Evolutionary conservation across 2,329 filamentous ascomycete species (phyloP), one percentile per base, ranked within the genome.

Genomic region (Stemphylium beticola): DNA sequence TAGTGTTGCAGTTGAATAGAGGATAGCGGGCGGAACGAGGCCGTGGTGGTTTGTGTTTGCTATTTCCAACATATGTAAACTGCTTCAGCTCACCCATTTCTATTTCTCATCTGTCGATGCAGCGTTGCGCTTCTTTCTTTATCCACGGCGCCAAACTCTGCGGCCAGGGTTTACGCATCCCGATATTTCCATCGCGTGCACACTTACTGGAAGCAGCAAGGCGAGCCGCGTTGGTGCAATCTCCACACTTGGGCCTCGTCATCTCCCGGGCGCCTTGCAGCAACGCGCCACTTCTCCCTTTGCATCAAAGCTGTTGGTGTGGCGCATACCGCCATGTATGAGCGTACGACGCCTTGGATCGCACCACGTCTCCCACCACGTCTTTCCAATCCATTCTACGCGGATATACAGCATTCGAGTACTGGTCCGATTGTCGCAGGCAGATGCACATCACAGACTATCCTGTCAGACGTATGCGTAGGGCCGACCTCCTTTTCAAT

Each of bases 161-260:
- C 32, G 4, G n/a, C 26, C 41, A 32, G 6, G 18, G 26, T 12
- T 31, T 18, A 8, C 26, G 26, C 37, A 46, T 37, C 14, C 29
- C 36, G 44, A 44, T 41, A 44, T 39, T 11, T 20, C 22, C n/a
- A 22, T 52, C 39, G 50, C 49, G 47, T 60, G 47, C 54, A 32
- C 17, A 32, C 5, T 34, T 58, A 49, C 44, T 43, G 39, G n/a
- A 54, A 51, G 15, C 24, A 20, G 46, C 7, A 49, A 51, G 46
- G 43, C 29, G 22, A 34, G n/a, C 3, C 31, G 24, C 41, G 14
- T 34, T 46, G 37, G 32, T 11, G 20, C 29, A 17, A 29, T 41
- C 6, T 36, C 10, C 9, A n/a, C 18, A 15, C 45, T 29, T 42
- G 24, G 46, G 57, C 49, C 46, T 60, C 57, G 57, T 60, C 49